Evolutionary conservation across 305 asterid species (phyloP).

Genomic region (Fraxinus baroniana): DNA sequence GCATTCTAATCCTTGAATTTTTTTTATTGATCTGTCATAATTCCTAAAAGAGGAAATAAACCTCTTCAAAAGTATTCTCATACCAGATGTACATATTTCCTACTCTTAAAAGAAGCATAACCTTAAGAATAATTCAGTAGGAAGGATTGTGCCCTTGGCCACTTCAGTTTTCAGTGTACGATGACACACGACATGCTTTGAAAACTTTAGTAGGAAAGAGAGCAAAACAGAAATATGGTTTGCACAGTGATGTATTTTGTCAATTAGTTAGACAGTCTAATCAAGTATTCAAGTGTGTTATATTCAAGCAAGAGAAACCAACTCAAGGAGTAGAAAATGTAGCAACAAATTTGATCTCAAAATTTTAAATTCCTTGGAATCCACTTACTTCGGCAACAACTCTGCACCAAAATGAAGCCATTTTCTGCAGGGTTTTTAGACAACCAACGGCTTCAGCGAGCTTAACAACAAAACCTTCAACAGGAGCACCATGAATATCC

Average conservation of each 20-base stretch:
- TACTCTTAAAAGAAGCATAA: slow-evolving; percentile 13
- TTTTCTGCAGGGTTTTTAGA: slow-evolving; percentile 80
- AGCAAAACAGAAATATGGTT: slow-evolving; percentile 14
- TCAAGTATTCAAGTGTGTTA: not conserved
- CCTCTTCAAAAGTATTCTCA: not conserved
- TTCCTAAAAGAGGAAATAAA: slow-evolving; percentile 5
- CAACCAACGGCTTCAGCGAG: slow-evolving; percentile 90
- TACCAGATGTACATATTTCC: not conserved
- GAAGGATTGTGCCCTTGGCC: slow-evolving; percentile 1
- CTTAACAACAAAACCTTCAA: slow-evolving; percentile 80
- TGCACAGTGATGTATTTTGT: slow-evolving; percentile 17
- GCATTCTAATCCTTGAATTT: slow-evolving; percentile 12
- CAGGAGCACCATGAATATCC: slow-evolving; percentile 94
- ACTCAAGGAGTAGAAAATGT: slow-evolving; percentile 10
- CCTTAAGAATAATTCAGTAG: not conserved
- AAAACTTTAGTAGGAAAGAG: not conserved
- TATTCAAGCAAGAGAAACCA: slow-evolving; percentile 24
- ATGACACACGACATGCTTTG: not conserved
- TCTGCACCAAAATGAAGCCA: slow-evolving; percentile 86
- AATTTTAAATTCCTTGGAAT: slow-evolving; percentile 11
- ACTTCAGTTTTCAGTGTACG: slow-evolving; percentile 13
- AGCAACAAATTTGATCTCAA: slow-evolving; percentile 21
- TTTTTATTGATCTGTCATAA: slow-evolving; percentile 7
- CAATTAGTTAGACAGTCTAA: slow-evolving; percentile 8
- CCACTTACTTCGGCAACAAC: slow-evolving; percentile 86